Evolutionary conservation across 2,329 filamentous ascomycete species (phyloP), one percentile per base, ranked within the genome.

Genomic region (Fusarium begoniae): DNA sequence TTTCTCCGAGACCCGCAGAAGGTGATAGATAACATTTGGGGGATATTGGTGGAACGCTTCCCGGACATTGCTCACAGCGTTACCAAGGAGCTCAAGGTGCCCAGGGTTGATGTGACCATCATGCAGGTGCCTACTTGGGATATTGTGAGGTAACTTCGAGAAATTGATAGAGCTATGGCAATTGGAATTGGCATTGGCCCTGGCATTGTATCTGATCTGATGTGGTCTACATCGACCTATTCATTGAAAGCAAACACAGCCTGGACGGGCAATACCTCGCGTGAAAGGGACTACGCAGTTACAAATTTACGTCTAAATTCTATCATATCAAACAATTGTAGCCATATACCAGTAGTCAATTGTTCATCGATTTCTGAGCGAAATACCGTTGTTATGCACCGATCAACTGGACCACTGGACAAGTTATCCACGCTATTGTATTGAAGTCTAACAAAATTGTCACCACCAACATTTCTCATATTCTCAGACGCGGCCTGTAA

Each of bases 81-180:
- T 17, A 45, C 55, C 13, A 22, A 35, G n/a, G 55, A 58, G 14
- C 30, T 58, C 41, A 58, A 58, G 30, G 41, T 48, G 55, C 55
- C 55, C 12, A 35, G 40, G 12, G n/a, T 48, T 22, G 32, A 58
- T 37, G 30, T 18, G 11, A 28, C 55, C 18, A 13, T 58, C 14
- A 48, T 48, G 55, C 13, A 58, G 14, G 30, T 58, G n/a, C 55
- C 41, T 48, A 58, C 54, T 20, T 44, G 38, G 54, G 20, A 41
- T 43, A 56, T n/a, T 40, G 24, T n/a, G 37, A 28, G 35, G 14
- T 30, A 40, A 10, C 35, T 6, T 35, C 3, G 32, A 35, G 32
- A 7, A 35, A 17, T 3, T 17, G 32, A 35, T 35, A 35, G 32
- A 35, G 32, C 32, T 35, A 35, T 35, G 3, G 32, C 40, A 45